These are phyloP conservation scores for Myxozyma kluyveri DNA, from an alignment of 805 yeast species.

Conservation along the genomic window DNA sequence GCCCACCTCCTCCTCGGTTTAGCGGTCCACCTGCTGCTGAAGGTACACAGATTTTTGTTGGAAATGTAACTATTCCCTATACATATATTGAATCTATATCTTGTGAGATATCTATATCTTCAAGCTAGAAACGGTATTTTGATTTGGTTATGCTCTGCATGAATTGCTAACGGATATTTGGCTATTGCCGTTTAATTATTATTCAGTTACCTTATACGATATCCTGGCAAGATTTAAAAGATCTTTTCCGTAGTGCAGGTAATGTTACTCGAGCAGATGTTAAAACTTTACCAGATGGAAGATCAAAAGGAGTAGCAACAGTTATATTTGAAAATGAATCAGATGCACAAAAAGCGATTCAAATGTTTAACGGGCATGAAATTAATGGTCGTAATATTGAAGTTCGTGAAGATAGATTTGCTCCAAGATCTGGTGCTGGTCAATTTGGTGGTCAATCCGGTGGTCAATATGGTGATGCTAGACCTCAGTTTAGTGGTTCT, in stretches of 20 bases:
- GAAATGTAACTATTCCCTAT: conserved; percentile 21
- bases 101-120: no score
- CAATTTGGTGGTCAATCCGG: conserved; percentile 4
- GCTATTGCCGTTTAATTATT: conserved; percentile 50
- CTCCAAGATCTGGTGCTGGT: conserved; percentile 20
- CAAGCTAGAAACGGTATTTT: no score
- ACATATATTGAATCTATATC: no score
- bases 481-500: conserved; percentile 12
- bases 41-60: conserved; percentile 30
- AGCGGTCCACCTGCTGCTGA: conserved; percentile 26
- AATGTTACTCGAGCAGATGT: conserved; percentile 80
- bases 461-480: conserved; percentile 15
- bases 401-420: conserved; percentile 65
- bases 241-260: conserved; percentile 75
- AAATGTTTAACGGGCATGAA: conserved; percentile 62
- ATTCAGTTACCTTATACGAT: conserved; percentile 80
- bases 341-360: conserved; percentile 71
- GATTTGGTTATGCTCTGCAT: no score
- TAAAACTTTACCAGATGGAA: conserved; percentile 60
- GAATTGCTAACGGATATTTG: not conserved
- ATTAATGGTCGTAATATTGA: conserved; percentile 75
- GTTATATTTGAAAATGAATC: conserved; percentile 65
- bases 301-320: conserved; percentile 83
- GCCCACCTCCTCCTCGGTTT: conserved; percentile 22
- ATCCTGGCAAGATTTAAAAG: conserved; percentile 82